Evolutionary conservation across 2,329 filamentous ascomycete species (phyloP).

Genomic region (Ophioceras dolichostomum): DNA sequence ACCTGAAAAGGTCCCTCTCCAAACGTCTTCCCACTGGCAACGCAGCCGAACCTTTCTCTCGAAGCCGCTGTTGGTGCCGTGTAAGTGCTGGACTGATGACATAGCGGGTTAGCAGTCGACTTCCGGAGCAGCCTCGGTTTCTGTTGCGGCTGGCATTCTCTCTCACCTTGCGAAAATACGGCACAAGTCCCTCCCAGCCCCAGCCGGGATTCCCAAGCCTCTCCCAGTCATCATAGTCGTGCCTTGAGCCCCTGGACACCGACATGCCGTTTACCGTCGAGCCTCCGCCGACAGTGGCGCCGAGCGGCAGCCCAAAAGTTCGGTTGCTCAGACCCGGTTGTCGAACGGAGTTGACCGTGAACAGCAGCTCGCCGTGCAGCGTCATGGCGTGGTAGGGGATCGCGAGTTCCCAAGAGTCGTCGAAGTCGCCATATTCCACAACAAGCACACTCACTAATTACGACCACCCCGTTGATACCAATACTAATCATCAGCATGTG

Average conservation of each 20-base stretch:
- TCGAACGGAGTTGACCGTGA: conserved; percentile 8
- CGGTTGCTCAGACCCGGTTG: conserved; percentile 17
- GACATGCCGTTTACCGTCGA: conserved; percentile 45
- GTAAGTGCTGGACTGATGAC: conserved; percentile 13
- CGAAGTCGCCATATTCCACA: conserved; percentile 7
- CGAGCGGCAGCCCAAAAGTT: conserved; percentile 22
- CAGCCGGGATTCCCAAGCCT: conserved; percentile 42
- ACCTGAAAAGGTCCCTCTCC: conserved; percentile 7
- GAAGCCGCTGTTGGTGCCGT: conserved; percentile 1
- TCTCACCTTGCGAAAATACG: conserved; percentile 10
- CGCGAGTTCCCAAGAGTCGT: conserved; percentile 6
- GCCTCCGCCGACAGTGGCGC: conserved; percentile 44
- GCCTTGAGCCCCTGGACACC: not conserved
- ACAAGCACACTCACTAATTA: conserved; percentile 14
- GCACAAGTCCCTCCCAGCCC: conserved; percentile 28
- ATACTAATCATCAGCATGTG: too few species aligned
- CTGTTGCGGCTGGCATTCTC: too few species aligned
- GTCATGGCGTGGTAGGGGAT: conserved; percentile 6
- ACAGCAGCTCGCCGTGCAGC: conserved; percentile 3
- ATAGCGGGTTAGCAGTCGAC: too few species aligned
- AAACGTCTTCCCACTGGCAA: conserved; percentile 1
- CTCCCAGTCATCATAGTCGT: conserved; percentile 21
- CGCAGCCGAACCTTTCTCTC: conserved; percentile 2
- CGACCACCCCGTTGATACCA: too few species aligned
- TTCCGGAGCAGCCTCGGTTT: too few species aligned